Conservation (phyloP, 805 yeast genomes). For the Sugiyamaella valdiviana region DNA sequence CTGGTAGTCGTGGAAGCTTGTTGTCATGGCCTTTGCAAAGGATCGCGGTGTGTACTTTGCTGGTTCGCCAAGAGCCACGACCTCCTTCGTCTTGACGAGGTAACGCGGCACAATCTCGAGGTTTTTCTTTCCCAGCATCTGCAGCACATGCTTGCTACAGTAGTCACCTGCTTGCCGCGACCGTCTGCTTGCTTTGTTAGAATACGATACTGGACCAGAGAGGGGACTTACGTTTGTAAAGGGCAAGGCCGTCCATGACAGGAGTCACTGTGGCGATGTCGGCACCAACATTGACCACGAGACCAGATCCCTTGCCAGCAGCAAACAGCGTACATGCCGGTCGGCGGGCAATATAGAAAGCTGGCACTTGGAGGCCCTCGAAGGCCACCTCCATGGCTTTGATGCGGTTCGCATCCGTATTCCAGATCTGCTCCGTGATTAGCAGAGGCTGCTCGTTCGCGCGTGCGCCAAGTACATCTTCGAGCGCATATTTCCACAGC, state of each 20-base stretch:
- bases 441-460: conserved; percentile 67
- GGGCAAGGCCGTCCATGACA: conserved; percentile 33
- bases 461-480: conserved; percentile 44
- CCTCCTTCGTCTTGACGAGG: conserved; percentile 43
- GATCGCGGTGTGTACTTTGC: conserved; percentile 30
- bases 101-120: conserved; percentile 42
- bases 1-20: conserved; percentile 52
- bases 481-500: conserved; percentile 61
- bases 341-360: conserved; percentile 69
- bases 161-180: conserved; percentile 68
- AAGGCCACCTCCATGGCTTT: conserved; percentile 65
- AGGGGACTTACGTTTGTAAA: conserved; percentile 7
- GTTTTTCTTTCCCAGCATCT: conserved; percentile 34
- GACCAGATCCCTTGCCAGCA: conserved; percentile 53
- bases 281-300: conserved; percentile 77
- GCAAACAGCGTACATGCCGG: conserved; percentile 90
- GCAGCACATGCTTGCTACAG: conserved; percentile 48
- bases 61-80: conserved; percentile 29
- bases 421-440: conserved; percentile 86
- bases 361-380: conserved; percentile 68
- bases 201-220: background rate
- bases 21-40: conserved; percentile 34
- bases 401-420: conserved; percentile 56
- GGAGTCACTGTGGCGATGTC: conserved; percentile 55
- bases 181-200: conserved; percentile 45